phyloP scores from a whole-genome alignment of 2,329 filamentous ascomycete genomes.

The Penicillium vulpinum region DNA sequence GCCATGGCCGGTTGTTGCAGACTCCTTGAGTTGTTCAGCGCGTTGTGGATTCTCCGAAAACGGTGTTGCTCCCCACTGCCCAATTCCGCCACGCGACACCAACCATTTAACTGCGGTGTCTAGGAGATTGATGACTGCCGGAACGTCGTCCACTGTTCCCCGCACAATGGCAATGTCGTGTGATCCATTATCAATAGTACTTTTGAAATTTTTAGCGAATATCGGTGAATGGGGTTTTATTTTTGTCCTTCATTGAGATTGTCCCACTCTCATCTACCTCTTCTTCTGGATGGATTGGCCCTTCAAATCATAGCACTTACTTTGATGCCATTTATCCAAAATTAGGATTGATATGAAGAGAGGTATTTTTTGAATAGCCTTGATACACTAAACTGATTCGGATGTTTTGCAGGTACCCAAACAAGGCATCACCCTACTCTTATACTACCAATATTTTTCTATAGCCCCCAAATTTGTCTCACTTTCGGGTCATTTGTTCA shows the following conservation, averaged over 20 bases:
- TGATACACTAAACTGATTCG: not conserved
- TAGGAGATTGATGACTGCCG: slow-evolving; percentile 14
- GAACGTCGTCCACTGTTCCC: slow-evolving; percentile 10
- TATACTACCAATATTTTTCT: not conserved
- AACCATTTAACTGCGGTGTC: slow-evolving; percentile 17
- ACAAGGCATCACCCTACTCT: not conserved
- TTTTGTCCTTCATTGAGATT: not conserved
- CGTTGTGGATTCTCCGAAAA: slow-evolving; percentile 16
- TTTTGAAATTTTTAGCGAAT: not conserved
- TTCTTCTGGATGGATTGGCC: not conserved
- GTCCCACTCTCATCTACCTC: not conserved
- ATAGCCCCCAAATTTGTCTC: not conserved
- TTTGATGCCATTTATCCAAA: slow-evolving; percentile 5
- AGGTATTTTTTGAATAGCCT: not conserved
- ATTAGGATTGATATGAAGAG: not conserved
- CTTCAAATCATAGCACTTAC: not conserved
- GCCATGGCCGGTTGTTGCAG: slow-evolving; percentile 14
- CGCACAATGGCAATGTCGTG: slow-evolving; percentile 6
- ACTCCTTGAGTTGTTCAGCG: slow-evolving; percentile 14
- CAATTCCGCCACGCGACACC: slow-evolving; percentile 8
- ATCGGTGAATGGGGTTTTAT: not conserved
- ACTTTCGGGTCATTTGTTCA: not conserved
- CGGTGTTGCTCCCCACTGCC: slow-evolving; percentile 14
- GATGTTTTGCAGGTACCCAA: not conserved
- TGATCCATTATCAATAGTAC: not conserved